Evolutionary conservation across 2,329 filamentous ascomycete genomes (phyloP).

Genomic region (Diaporthe vaccinii): DNA sequence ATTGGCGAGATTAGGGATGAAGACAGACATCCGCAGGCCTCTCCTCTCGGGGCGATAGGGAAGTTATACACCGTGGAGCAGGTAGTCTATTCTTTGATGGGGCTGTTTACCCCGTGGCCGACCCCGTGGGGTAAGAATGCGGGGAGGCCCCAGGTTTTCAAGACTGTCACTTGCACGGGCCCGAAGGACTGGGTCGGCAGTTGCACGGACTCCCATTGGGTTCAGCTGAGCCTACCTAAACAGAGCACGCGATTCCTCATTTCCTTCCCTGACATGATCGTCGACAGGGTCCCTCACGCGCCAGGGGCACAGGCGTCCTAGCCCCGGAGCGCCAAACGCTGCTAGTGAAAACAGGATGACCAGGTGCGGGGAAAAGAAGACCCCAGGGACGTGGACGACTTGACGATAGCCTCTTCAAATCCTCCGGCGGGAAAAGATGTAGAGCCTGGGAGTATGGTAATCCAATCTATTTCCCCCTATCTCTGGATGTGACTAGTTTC

Average conservation of each 20-base stretch:
- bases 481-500: neutral
- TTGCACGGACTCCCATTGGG: conserved; percentile 25
- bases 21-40: too few species aligned
- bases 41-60: neutral
- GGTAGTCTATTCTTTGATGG: neutral
- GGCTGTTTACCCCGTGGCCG: neutral
- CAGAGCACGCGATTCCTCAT: conserved; percentile 10
- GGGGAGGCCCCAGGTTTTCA: conserved; percentile 4
- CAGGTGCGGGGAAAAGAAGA: conserved; percentile 12
- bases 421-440: conserved; percentile 1
- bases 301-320: conserved; percentile 26
- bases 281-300: conserved; percentile 5
- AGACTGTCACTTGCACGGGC: neutral
- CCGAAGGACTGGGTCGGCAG: conserved; percentile 24
- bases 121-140: conserved; percentile 29
- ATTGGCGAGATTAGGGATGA: neutral
- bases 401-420: neutral
- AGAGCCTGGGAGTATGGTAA: neutral
- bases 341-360: conserved; percentile 2
- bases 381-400: neutral
- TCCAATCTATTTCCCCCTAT: neutral
- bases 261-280: conserved; percentile 12
- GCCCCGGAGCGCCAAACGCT: conserved; percentile 1
- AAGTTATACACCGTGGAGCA: neutral
- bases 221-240: neutral